Percentiles rank a stretch among this genome's conserved stretches.
Evolutionary conservation across 768 basidiomycete species (phyloP).

Genomic region (Hydnomerulius pinastri): DNA sequence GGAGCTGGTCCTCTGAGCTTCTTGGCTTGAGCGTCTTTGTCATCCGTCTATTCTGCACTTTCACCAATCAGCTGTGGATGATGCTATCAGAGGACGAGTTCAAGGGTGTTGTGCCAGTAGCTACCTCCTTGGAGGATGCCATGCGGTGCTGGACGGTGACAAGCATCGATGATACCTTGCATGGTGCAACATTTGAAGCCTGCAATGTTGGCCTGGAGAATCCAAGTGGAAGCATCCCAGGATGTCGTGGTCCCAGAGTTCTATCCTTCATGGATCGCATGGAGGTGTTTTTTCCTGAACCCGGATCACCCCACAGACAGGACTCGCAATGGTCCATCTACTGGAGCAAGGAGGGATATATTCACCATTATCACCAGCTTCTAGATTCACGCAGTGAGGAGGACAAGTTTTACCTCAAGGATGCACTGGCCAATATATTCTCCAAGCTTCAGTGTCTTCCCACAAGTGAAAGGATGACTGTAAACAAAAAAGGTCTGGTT

Average conservation of each 20-base stretch:
- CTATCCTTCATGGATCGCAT: neutral
- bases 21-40: neutral
- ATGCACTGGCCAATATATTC: conserved; percentile 2
- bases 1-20: neutral
- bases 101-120: neutral
- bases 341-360: conserved; percentile 1
- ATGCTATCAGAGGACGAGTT: neutral
- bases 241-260: neutral
- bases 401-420: neutral
- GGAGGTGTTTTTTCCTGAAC: conserved; percentile 4
- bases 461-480: neutral
- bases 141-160: conserved; percentile 10
- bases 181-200: neutral
- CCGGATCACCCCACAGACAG: neutral
- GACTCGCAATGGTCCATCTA: neutral
- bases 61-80: conserved; percentile 12
- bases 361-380: neutral
- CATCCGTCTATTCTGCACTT: neutral
- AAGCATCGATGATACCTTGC: conserved; percentile 1
- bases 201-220: conserved; percentile 5
- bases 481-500: conserved; percentile 9
- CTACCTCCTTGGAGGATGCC: conserved; percentile 1
- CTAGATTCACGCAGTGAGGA: neutral
- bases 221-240: neutral
- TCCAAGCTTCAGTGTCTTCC: conserved; percentile 8